These are phyloP conservation scores for Gaultheria prostrata DNA, from an alignment of 148 eudicot species.

Conservation along the genomic window DNA sequence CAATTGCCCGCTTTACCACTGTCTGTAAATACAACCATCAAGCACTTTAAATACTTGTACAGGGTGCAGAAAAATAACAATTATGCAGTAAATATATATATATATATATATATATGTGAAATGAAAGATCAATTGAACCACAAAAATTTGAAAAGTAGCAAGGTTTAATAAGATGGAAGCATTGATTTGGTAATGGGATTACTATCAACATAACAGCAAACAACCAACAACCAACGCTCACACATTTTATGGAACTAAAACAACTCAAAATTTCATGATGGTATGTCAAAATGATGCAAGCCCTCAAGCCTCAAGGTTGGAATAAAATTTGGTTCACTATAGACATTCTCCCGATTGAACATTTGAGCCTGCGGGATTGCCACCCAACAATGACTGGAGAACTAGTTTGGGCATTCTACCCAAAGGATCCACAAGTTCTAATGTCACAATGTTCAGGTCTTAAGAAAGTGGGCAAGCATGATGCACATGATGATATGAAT, in stretches of 20 bases:
- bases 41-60: not conserved
- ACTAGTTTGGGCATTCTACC: not conserved
- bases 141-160: not conserved
- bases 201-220: not conserved
- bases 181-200: not conserved
- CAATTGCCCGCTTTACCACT: slow-evolving; percentile 82
- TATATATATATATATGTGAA: too few relatives aligned
- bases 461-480: not conserved
- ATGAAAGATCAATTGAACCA: not conserved
- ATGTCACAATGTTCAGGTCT: not conserved
- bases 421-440: not conserved
- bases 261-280: too few relatives aligned
- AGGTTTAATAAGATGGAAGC: not conserved
- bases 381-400: not conserved
- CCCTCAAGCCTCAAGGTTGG: not conserved
- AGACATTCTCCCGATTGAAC: not conserved
- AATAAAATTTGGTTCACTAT: not conserved
- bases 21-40: slow-evolving; percentile 43
- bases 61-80: not conserved
- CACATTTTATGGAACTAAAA: not conserved
- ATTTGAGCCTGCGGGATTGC: not conserved
- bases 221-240: not conserved
- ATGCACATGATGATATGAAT: not conserved
- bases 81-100: too few relatives aligned
- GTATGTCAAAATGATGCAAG: not conserved